A percentile compares a stretch with the other conserved stretches of the same genome.
Conservation (phyloP, 352 stramenopile species). For the Phytophthora citrophthora region DNA sequence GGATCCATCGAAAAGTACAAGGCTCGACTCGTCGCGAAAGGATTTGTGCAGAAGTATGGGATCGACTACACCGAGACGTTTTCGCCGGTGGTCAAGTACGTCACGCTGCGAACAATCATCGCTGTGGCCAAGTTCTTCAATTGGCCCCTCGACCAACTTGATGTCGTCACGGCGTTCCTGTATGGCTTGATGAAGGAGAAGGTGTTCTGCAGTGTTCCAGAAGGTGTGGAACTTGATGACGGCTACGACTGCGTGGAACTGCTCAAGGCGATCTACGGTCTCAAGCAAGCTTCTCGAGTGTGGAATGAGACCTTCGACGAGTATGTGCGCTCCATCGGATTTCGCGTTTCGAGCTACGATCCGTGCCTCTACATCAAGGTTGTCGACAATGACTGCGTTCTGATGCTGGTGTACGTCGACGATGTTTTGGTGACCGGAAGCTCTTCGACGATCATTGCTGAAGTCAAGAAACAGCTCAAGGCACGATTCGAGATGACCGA, state of each 20-base stretch:
- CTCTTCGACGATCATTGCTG: not conserved
- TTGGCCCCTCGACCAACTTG: not conserved
- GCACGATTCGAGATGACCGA: too few relatives aligned
- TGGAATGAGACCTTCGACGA: constrained; percentile 10
- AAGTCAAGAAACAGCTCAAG: too few relatives aligned
- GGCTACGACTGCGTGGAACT: constrained; percentile 4
- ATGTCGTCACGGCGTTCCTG: not conserved
- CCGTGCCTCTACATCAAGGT: too few relatives aligned
- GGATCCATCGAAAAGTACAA: constrained; percentile 50
- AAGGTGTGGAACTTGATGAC: constrained; percentile 1
- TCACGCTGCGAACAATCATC: not conserved
- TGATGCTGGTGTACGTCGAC: not conserved
- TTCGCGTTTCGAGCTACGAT: not conserved
- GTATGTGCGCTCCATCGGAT: constrained; percentile 9
- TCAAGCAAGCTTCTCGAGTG: not conserved
- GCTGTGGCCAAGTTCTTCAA: not conserved
- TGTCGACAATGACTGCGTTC: not conserved
- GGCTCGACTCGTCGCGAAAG: too few relatives aligned
- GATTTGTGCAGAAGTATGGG: constrained; percentile 37
- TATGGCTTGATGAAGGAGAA: not conserved
- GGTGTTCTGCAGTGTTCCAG: not conserved
- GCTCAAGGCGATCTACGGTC: constrained; percentile 5
- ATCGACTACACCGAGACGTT: constrained; percentile 34
- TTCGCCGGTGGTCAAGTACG: not conserved
- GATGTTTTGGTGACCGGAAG: not conserved